These are phyloP conservation scores for Colletotrichum theobromicola DNA, from an alignment of 2,329 filamentous ascomycete species.

Conservation along the genomic window DNA sequence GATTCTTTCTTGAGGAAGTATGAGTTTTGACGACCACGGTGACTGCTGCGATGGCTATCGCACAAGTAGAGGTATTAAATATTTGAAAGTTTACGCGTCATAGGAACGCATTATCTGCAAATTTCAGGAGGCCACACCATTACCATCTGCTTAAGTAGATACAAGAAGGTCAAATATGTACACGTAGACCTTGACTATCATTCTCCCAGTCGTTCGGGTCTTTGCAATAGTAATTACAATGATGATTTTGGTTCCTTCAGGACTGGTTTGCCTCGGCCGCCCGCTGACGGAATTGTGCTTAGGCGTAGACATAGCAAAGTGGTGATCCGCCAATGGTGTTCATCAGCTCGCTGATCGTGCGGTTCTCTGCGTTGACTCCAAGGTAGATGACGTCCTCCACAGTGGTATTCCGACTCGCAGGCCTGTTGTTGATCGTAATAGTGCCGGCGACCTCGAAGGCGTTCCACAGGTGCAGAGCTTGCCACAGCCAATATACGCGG, in stretches of 20 bases:
- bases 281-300: neutral
- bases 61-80: neutral
- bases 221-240: neutral
- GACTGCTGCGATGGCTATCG: neutral
- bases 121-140: neutral
- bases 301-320: conserved; percentile 38
- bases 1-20: conserved; percentile 26
- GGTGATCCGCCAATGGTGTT: conserved; percentile 33
- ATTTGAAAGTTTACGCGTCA: too few relatives aligned
- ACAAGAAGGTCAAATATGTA: neutral
- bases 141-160: neutral
- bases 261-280: neutral
- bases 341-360: conserved; percentile 35
- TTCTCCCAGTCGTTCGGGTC: neutral
- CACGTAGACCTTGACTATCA: neutral
- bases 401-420: conserved; percentile 23
- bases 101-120: neutral
- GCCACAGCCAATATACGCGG: conserved; percentile 33
- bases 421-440: conserved; percentile 24
- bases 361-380: conserved; percentile 26
- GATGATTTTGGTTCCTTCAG: neutral
- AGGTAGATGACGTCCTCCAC: conserved; percentile 30
- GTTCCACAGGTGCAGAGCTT: conserved; percentile 25
- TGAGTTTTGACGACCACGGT: neutral
- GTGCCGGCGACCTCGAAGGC: conserved; percentile 24